Evolutionary conservation across 768 basidiomycete species (phyloP).

Genomic region (Cystobasidium onofrii): DNA sequence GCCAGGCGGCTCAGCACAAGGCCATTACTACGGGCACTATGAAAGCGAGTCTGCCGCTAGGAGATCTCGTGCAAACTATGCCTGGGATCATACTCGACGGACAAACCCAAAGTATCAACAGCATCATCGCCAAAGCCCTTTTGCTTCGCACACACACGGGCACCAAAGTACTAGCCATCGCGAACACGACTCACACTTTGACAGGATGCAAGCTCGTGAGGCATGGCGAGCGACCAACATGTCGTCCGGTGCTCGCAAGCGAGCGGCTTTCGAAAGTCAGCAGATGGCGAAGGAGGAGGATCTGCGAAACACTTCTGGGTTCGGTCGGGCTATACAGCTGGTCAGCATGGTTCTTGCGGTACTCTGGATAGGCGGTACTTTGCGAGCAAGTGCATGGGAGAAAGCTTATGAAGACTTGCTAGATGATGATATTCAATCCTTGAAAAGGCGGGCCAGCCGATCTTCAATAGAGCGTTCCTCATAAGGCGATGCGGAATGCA

Average conservation of each 20-base stretch:
- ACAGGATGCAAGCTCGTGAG: slow-evolving; percentile 25
- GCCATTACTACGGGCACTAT: not conserved
- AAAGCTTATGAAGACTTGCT: not conserved
- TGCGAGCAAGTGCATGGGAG: slow-evolving; percentile 14
- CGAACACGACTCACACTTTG: slow-evolving; percentile 20
- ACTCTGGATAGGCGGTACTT: not conserved
- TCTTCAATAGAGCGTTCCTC: too few species aligned
- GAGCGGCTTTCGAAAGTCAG: slow-evolving; percentile 1
- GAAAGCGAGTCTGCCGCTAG: not conserved
- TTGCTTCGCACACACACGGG: not conserved
- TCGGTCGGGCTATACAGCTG: slow-evolving; percentile 4
- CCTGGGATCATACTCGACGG: slow-evolving; percentile 20
- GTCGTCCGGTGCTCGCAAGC: slow-evolving; percentile 18
- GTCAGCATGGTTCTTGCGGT: not conserved
- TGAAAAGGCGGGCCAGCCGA: not conserved
- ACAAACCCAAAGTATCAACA: slow-evolving; percentile 14
- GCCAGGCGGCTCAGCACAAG: not conserved
- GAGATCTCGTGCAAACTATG: slow-evolving; percentile 23
- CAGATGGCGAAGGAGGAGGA: slow-evolving; percentile 16
- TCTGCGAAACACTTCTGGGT: slow-evolving; percentile 6
- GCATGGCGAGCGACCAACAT: slow-evolving; percentile 22
- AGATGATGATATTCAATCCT: not conserved
- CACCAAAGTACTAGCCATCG: not conserved
- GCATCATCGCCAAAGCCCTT: not conserved
- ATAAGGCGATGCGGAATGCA: too few species aligned